A percentile compares a stretch with the other conserved stretches of the same genome.
Evolutionary conservation across 73 alveolate species (phyloP).

Genomic region (Tetrahymena elliotti): DNA sequence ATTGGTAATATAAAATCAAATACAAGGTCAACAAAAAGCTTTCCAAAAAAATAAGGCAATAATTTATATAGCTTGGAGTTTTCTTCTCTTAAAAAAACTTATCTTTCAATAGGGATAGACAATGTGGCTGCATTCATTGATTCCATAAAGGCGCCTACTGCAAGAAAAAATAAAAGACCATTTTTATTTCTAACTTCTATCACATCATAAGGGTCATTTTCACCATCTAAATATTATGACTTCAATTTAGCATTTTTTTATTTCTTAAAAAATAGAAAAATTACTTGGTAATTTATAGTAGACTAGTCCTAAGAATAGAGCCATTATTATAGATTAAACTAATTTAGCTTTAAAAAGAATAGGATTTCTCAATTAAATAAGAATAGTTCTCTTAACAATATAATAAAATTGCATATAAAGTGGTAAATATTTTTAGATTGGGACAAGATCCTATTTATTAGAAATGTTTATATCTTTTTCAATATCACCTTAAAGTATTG

Average conservation of each 20-base stretch:
- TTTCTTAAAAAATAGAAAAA: background rate
- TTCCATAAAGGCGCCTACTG: background rate
- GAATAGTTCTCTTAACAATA: background rate
- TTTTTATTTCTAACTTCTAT: background rate
- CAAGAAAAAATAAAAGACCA: slow-evolving; percentile 15
- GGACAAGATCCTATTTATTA: background rate
- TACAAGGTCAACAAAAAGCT: background rate
- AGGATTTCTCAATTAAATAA: background rate
- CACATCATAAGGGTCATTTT: background rate
- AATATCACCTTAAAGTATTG: background rate
- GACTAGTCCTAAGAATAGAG: background rate
- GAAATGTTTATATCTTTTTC: background rate
- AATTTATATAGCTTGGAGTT: slow-evolving; percentile 14
- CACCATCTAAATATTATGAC: background rate
- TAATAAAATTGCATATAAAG: background rate
- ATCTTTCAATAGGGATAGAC: slow-evolving; percentile 15
- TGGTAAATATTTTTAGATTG: background rate
- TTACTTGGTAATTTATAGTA: background rate
- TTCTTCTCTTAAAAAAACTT: slow-evolving; percentile 40
- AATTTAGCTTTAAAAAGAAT: background rate
- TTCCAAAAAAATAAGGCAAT: slow-evolving; percentile 28
- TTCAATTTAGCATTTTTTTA: background rate
- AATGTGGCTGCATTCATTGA: slow-evolving; percentile 13
- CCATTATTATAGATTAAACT: background rate
- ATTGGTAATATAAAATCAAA: background rate